Base-by-base conservation (phyloP, 495 filamentous ascomycete species). In the Penicillium canescens region DNA sequence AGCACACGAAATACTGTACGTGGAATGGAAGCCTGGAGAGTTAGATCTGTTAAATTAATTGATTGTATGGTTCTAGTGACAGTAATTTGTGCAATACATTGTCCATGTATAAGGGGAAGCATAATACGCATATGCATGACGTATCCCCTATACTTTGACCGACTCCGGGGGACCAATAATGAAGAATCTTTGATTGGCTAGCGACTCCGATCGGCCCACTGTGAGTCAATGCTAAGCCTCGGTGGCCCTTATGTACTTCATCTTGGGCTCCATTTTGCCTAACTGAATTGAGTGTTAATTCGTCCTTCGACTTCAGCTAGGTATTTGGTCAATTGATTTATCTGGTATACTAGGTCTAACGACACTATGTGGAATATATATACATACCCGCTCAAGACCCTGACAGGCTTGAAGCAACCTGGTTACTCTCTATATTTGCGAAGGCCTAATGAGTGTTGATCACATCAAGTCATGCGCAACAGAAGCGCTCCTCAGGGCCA, bases 161-260 rank as follows among this genome's bases (percentile, higher is more conserved):
- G 48, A 58, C 39, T 40, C 49, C 43, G 53, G 53, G 57, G 50
- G 43, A 34, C 33, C 48, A 37, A 44, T 55, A 55, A 59, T 50
- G 20, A 6, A 53, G n/a, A 26, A n/a, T 10, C 35, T n/a, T 14
- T 54, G 28, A 61, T 63, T 66, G 63, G 63, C 37, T 42, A 18
- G 2, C 9, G 34, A 21, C 50, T 50, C 57, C 53, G 57, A 53
- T 57, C 53, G 54, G 39, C 36, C 31, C 33, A 31, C 46, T 14
- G 35, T 50, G 38, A 42, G 37, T 45, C 24, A 45, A 55, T 23
- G 24, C 33, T 46, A 54, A 35, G 43, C 34, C 48, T 45, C 40
- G 43, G 28, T 24, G 0, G 23, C 23, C 6, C 1, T 24, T 1
- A 6, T 24, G 4, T 24, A 4, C 6, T 6, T 24, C 23, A 18